A percentile compares a stretch with the other conserved stretches of the same genome.
These are phyloP conservation scores for Mucor mucedo DNA, from an alignment of 371 early-diverging fungal species.

Conservation along the genomic window DNA sequence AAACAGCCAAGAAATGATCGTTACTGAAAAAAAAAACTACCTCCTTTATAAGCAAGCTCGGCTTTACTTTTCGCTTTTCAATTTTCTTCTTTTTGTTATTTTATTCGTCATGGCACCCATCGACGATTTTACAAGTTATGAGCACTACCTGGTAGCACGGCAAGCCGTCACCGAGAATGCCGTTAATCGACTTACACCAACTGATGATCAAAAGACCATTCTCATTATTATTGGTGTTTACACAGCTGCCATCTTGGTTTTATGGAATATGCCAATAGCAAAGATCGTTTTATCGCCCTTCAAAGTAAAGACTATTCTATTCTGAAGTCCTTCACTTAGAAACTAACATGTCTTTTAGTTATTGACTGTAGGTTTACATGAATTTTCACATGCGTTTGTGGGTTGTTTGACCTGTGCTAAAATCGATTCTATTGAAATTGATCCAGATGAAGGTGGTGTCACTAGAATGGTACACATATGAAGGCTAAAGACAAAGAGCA, in stretches of 20 bases:
- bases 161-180: slow-evolving; percentile 44
- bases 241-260: slow-evolving; percentile 69
- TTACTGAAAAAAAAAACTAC: neutral
- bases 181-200: slow-evolving; percentile 58
- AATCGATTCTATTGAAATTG: slow-evolving; percentile 89
- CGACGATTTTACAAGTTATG: slow-evolving; percentile 36
- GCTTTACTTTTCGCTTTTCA: neutral
- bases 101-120: slow-evolving; percentile 32
- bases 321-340: neutral
- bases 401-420: slow-evolving; percentile 88
- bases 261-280: slow-evolving; percentile 88
- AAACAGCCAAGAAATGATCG: slow-evolving; percentile 7
- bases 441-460: slow-evolving; percentile 93
- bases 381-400: slow-evolving; percentile 82
- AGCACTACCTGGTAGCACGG: slow-evolving; percentile 46
- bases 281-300: slow-evolving; percentile 90
- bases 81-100: neutral
- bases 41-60: neutral
- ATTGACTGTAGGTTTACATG: slow-evolving; percentile 84
- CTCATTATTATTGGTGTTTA: slow-evolving; percentile 77
- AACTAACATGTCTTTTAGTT: slow-evolving; percentile 42
- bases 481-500: neutral
- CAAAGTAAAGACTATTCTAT: slow-evolving; percentile 57
- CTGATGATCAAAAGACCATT: slow-evolving; percentile 67
- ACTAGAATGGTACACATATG: slow-evolving; percentile 71